These are phyloP conservation scores for Phialocephala subalpina DNA, from an alignment of 2,329 filamentous ascomycete genomes.

Conservation along the genomic window DNA sequence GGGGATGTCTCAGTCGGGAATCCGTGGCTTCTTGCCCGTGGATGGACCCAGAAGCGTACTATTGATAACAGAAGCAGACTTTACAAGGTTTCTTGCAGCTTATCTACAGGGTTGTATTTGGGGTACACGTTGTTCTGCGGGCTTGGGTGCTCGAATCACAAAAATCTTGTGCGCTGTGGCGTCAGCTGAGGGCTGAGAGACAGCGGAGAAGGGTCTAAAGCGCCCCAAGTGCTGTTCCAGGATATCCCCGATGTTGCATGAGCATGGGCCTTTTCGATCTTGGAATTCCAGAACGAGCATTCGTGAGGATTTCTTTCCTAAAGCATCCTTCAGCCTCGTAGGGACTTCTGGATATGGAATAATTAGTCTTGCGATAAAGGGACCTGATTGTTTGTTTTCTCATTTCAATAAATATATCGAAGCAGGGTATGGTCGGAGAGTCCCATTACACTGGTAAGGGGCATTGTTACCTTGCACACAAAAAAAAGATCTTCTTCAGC, in stretches of 20 bases:
- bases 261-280: background rate
- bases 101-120: conserved; percentile 1
- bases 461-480: background rate
- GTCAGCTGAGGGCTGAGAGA: conserved; percentile 19
- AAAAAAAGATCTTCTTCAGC: background rate
- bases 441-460: background rate
- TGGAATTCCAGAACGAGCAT: background rate
- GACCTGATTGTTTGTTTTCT: background rate
- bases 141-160: conserved; percentile 2
- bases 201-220: conserved; percentile 6
- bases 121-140: conserved; percentile 5
- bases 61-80: conserved; percentile 20
- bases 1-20: conserved; percentile 21
- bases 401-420: background rate
- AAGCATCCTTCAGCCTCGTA: background rate
- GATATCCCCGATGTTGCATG: conserved; percentile 5
- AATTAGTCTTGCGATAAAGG: background rate
- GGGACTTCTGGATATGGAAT: background rate
- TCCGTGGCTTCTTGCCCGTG: conserved; percentile 9
- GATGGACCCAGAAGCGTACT: conserved; percentile 11
- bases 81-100: conserved; percentile 12
- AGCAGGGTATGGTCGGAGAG: background rate
- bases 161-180: conserved; percentile 13
- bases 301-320: background rate
- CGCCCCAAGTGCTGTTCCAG: conserved; percentile 11